Conservation (phyloP, 352 stramenopile genomes). For the Peronosclerospora sorghi region DNA sequence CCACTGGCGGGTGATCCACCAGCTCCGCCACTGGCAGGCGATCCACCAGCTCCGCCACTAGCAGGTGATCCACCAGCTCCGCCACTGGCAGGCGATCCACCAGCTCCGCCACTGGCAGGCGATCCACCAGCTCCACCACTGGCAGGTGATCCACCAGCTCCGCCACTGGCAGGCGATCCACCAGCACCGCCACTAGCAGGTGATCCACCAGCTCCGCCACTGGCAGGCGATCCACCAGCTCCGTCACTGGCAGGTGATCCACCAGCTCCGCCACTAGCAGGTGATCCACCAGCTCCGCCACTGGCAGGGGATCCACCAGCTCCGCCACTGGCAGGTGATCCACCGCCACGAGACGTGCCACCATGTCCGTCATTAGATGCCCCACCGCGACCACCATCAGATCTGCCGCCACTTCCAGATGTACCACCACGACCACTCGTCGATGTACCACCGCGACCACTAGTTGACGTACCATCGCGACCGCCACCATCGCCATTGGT, state of each 20-base stretch:
- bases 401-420: background rate
- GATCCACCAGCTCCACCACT: slow-evolving; percentile 2
- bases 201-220: slow-evolving; percentile 2
- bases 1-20: too few species aligned
- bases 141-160: slow-evolving; percentile 1
- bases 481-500: slow-evolving; percentile 1
- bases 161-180: slow-evolving; percentile 1
- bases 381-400: background rate
- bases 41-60: too few species aligned
- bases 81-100: too few species aligned
- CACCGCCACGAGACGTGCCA: background rate
- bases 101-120: too few species aligned
- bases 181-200: background rate
- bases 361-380: background rate
- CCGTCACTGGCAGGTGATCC: background rate
- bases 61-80: too few species aligned
- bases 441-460: background rate
- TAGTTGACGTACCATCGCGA: background rate
- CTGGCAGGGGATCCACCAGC: slow-evolving; percentile 4
- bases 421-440: slow-evolving; percentile 1
- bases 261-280: slow-evolving; percentile 1
- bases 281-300: slow-evolving; percentile 1
- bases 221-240: background rate
- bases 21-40: too few species aligned
- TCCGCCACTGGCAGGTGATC: slow-evolving; percentile 1